A percentile compares a stretch with the other conserved stretches of the same genome.
These are phyloP conservation scores for Aureobasidium sp. DNA, from an alignment of 2,329 filamentous ascomycete genomes.

Conservation along the genomic window DNA sequence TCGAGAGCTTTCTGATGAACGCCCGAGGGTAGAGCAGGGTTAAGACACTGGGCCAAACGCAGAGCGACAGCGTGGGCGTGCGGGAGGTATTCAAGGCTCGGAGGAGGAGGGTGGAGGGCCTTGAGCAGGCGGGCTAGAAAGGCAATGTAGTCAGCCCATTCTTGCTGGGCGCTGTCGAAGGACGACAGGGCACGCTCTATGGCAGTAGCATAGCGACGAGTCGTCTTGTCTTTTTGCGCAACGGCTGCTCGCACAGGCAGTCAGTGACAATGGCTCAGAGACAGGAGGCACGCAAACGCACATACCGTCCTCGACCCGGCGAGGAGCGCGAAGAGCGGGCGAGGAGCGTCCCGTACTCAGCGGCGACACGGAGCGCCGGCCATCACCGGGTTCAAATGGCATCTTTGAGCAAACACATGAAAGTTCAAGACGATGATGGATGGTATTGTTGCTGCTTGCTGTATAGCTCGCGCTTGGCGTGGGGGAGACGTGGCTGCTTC, in stretches of 20 bases:
- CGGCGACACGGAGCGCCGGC: conserved; percentile 61
- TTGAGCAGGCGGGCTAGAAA: conserved; percentile 88
- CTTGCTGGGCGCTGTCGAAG: conserved; percentile 88
- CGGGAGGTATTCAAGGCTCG: conserved; percentile 65
- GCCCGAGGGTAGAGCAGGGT: conserved; percentile 85
- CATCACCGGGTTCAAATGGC: conserved; percentile 56
- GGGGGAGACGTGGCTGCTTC: conserved; percentile 15
- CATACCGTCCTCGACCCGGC: conserved; percentile 71
- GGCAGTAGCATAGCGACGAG: conserved; percentile 81
- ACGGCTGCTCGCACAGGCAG: background rate
- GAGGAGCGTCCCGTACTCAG: conserved; percentile 71
- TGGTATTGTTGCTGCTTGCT: background rate
- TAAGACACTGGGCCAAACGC: conserved; percentile 88
- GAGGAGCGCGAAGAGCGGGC: conserved; percentile 68
- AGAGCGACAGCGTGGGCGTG: conserved; percentile 79
- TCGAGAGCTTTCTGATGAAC: conserved; percentile 97
- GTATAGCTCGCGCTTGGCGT: conserved; percentile 13
- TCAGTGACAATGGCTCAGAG: background rate
- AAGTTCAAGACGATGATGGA: background rate
- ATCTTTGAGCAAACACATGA: conserved; percentile 26
- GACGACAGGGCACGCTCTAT: conserved; percentile 81
- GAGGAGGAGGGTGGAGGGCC: conserved; percentile 80
- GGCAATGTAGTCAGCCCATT: conserved; percentile 99
- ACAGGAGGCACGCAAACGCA: conserved; percentile 20
- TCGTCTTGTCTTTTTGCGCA: conserved; percentile 48